Conservation (phyloP, 2,329 filamentous ascomycete species). For the Pseudophaeomoniella oleicola region DNA sequence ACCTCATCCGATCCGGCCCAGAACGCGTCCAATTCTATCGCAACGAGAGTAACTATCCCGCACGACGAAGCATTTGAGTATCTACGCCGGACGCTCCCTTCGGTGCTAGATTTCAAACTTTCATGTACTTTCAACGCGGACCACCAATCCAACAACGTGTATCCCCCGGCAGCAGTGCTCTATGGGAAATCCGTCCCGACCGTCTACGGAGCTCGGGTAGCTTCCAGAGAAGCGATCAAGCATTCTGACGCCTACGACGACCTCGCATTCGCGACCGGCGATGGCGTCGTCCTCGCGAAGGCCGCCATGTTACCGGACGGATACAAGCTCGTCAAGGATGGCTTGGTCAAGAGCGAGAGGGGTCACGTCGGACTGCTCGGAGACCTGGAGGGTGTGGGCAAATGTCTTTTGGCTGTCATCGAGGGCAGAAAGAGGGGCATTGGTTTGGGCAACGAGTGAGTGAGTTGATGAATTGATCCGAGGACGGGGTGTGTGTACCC, state of each 20-base stretch:
- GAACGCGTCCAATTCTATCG: constrained; percentile 13
- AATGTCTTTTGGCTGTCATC: constrained; percentile 54
- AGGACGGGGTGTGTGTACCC: too few species aligned
- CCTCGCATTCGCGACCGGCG: constrained; percentile 70
- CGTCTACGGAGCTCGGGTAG: constrained; percentile 65
- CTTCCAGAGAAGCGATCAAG: constrained; percentile 57
- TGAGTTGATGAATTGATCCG: too few species aligned
- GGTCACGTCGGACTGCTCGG: constrained; percentile 81
- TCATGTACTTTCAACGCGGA: constrained; percentile 50
- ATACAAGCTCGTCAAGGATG: constrained; percentile 59
- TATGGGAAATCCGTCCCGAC: constrained; percentile 82
- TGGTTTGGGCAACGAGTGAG: constrained; percentile 52
- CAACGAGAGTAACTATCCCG: constrained; percentile 32
- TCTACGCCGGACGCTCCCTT: constrained; percentile 57
- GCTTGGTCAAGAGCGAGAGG: constrained; percentile 63
- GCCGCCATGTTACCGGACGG: constrained; percentile 75
- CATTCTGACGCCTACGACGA: constrained; percentile 71
- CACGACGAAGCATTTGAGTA: constrained; percentile 47
- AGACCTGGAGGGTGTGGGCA: constrained; percentile 67
- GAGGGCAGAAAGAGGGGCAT: constrained; percentile 58
- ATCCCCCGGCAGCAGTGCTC: constrained; percentile 69
- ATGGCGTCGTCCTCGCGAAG: constrained; percentile 75
- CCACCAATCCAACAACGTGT: constrained; percentile 52
- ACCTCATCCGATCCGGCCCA: too few species aligned
- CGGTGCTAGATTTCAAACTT: constrained; percentile 59